A percentile compares a stretch with the other conserved stretches of the same genome.
phyloP scores from a whole-genome alignment of 1,284 basidiomycete species.

The Rhodotorula sp. region DNA sequence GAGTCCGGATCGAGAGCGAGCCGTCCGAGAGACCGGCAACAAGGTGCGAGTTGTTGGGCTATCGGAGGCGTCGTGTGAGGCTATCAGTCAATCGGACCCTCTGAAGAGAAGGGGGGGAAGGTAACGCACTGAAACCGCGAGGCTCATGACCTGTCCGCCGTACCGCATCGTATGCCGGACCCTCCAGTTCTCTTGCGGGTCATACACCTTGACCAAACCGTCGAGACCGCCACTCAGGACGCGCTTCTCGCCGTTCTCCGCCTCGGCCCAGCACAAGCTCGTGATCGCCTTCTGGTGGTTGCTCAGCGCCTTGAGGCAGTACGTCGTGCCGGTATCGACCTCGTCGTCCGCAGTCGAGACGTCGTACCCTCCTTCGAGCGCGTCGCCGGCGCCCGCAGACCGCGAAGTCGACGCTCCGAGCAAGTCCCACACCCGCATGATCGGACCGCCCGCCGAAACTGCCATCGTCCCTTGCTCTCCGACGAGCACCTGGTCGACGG shows the following conservation, averaged over 20 bases:
- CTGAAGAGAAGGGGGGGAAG: neutral
- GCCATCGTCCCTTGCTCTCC: slow-evolving; percentile 87
- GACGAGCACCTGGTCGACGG: slow-evolving; percentile 92
- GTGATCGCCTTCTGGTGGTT: slow-evolving; percentile 99
- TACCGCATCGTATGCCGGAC: slow-evolving; percentile 99
- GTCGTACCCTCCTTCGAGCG: slow-evolving; percentile 6
- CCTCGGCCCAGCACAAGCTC: slow-evolving; percentile 56
- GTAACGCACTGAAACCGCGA: slow-evolving; percentile 80
- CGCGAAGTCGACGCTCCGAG: slow-evolving; percentile 67
- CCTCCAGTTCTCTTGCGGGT: slow-evolving; percentile 80
- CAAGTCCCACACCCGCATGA: slow-evolving; percentile 93
- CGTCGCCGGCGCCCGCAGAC: slow-evolving; percentile 1
- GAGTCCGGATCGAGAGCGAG: slow-evolving; percentile 66
- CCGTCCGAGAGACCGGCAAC: slow-evolving; percentile 96
- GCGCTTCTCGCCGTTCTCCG: slow-evolving; percentile 62
- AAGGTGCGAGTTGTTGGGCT: slow-evolving; percentile 96
- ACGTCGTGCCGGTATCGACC: slow-evolving; percentile 38
- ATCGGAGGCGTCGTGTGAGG: neutral
- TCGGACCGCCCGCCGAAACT: slow-evolving; percentile 84
- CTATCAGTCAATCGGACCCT: neutral
- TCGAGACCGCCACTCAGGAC: slow-evolving; percentile 89
- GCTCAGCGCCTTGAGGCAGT: slow-evolving; percentile 78
- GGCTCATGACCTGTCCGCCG: slow-evolving; percentile 83
- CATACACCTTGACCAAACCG: slow-evolving; percentile 98
- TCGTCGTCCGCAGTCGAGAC: slow-evolving; percentile 10